phyloP scores from a whole-genome alignment of 352 stramenopile species.

The Pythium insidiosum region DNA sequence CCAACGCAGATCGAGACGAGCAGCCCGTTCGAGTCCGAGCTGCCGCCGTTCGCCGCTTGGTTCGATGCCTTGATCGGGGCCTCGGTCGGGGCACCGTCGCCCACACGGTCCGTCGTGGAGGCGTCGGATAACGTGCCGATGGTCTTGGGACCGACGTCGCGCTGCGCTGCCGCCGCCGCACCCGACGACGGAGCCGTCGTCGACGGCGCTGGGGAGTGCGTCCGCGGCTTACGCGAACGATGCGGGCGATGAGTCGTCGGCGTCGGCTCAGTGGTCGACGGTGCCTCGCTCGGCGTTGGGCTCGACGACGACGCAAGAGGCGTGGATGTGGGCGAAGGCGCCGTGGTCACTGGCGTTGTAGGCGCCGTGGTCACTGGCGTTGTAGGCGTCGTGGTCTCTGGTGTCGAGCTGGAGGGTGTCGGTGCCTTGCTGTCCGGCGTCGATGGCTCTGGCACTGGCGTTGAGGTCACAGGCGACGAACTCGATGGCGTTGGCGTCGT shows the following conservation, averaged over 20 bases:
- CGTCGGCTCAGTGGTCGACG: conserved; percentile 5
- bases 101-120: too few species aligned
- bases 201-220: conserved; percentile 15
- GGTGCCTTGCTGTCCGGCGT: neutral
- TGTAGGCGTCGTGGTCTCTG: neutral
- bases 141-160: too few species aligned
- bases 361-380: neutral
- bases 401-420: neutral
- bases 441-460: neutral
- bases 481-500: neutral
- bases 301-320: neutral
- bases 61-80: too few species aligned
- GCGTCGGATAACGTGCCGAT: too few species aligned
- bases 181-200: conserved; percentile 24
- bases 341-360: neutral
- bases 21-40: too few species aligned
- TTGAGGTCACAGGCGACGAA: neutral
- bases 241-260: conserved; percentile 32
- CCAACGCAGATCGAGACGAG: too few species aligned
- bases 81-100: too few species aligned
- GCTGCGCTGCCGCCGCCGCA: too few species aligned
- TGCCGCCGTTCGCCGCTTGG: too few species aligned
- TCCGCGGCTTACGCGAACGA: conserved; percentile 37
- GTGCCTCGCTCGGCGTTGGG: neutral
- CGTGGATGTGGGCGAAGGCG: neutral